A percentile compares a stretch with the other conserved stretches of the same genome.
Conservation (phyloP, 169 alveolate genomes). For the Cryptosporidium baileyi region DNA sequence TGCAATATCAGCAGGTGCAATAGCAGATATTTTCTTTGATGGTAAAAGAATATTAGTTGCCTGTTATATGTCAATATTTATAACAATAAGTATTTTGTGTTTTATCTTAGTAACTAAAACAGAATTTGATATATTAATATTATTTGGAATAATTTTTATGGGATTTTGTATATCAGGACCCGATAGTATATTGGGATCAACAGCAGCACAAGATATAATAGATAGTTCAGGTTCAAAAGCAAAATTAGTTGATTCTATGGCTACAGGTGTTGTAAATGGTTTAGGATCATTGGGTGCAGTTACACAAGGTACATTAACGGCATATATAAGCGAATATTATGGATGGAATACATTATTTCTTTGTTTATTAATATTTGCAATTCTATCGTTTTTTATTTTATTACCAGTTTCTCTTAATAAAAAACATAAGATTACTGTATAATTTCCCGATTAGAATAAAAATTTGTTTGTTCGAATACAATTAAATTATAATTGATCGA, state of each 20-base stretch:
- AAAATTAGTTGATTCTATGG: slow-evolving; percentile 66
- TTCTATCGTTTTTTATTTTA: slow-evolving; percentile 47
- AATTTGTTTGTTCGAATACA: too few relatives aligned
- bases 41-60: slow-evolving; percentile 63
- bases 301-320: slow-evolving; percentile 74
- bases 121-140: neutral
- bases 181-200: slow-evolving; percentile 73
- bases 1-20: slow-evolving; percentile 73
- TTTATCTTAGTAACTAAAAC: slow-evolving; percentile 24
- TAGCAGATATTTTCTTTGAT: slow-evolving; percentile 32
- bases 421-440: neutral
- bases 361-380: slow-evolving; percentile 38
- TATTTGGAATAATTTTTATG: slow-evolving; percentile 63
- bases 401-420: slow-evolving; percentile 65
- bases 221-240: slow-evolving; percentile 57
- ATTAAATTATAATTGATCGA: too few relatives aligned
- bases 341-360: slow-evolving; percentile 76
- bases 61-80: slow-evolving; percentile 32
- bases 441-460: neutral
- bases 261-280: slow-evolving; percentile 74
- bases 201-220: slow-evolving; percentile 71
- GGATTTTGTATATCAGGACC: slow-evolving; percentile 74
- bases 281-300: slow-evolving; percentile 76
- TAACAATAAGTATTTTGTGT: slow-evolving; percentile 6
- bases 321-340: slow-evolving; percentile 70